Evolutionary conservation across 2,329 filamentous ascomycete genomes (phyloP), one percentile per base, ranked within the genome.

Genomic region (Trichocomaceae sp.): DNA sequence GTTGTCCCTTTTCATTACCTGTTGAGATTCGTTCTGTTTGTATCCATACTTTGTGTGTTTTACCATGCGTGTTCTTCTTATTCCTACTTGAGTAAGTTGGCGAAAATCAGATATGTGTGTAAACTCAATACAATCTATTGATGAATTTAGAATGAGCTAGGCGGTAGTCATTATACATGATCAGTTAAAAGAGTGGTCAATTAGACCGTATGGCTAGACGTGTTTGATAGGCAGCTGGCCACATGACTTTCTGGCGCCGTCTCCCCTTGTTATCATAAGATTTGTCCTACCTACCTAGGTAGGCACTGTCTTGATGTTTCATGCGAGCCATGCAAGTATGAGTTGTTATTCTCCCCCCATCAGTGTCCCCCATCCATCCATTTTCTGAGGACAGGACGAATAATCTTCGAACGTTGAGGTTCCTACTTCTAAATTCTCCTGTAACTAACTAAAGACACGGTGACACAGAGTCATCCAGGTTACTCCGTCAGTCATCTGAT

Each of bases 41-140:
- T n/a, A 41, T 47, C 47, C 44, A 47, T 26, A 26, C 19, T 39
- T 37, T 41, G 39, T 29, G 50, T 46, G 13, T 50, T 45, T 35
- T 12, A 51, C 45, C 39, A 45, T 51, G 49, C 44, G 41, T 46
- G 44, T 46, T 20, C 23, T 52, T 37, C 12, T 37, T 51, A 44
- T 13, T 41, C 20, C 31, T 35, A 13, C 31, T 15, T 35, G 31
- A 35, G 12, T 35, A 3, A 22, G 39, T 19, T 42, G 39, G 39
- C 39, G 39, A 17, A 42, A 42, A 42, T 42, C 39, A 20, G 39
- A 42, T 42, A 42, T 42, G 6, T 22, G 19, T 42, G 17, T 26
- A 26, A 42, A 35, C 31, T 35, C 31, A 35, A 35, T 35, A 17
- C 39, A 42, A 42, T 19, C 20, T 42, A 20, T 41, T 42, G 39